Evolutionary conservation across 129 eudicot species (phyloP), one percentile per base, ranked within the genome.

Genomic region (Artemisia annua): DNA sequence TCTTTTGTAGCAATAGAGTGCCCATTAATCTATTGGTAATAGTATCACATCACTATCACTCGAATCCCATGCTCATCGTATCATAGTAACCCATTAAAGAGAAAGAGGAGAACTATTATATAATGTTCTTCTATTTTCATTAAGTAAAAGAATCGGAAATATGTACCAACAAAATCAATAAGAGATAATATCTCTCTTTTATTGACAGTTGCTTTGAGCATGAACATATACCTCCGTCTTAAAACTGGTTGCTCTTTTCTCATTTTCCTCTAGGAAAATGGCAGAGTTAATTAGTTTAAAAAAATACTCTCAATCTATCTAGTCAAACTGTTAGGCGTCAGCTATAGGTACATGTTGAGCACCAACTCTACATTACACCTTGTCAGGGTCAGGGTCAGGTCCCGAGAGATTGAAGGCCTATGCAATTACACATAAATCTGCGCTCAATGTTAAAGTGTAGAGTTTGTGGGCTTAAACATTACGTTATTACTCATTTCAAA

Each of bases 171-270:
- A 18, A 75, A 53, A 75, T n/a, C 43, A 26, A 74, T 19, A 14
- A 14, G 12, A 74, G 12, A 74, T 74, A 39, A 61, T 10, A 13
- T 16, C 28, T 4, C 15, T 16, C 28, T 55, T 16, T 65, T 48
- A n/a, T 72, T 24, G 1, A 4, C 5, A 15, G 16, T 48, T 64
- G 7, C 7, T 48, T 44, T 48, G 17, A 72, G 39, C 77, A 71
- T 60, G 48, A 60, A 46, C 63, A 63, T 63, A 19, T 18, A 18
- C 71, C 71, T 16, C 44, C 7, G 48, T 74, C 44, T 63, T 35
- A 28, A 10, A 49, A 44, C 4, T 11, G 4, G 26, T 30, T 30
- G 10, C 50, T 60, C 7, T 1, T 11, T 13, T 3, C 4, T 63
- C 24, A 63, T 17, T 46, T 74, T 63, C 46, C 43, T 63, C 43